Conservation (phyloP, 129 eudicot genomes). For the Centaurea solstitialis region DNA sequence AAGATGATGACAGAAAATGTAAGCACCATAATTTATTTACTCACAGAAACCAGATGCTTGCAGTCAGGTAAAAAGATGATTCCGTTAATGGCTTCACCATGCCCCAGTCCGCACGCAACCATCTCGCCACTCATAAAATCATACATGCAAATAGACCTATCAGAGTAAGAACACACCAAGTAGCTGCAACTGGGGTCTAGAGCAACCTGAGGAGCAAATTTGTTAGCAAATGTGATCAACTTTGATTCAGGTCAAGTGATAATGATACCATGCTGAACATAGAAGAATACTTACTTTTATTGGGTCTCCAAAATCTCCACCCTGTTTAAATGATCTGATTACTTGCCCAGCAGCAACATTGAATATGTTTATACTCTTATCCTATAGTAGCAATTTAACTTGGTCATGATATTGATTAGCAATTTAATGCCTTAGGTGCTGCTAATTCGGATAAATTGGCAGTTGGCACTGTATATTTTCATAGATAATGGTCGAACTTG, state of each 20-base stretch:
- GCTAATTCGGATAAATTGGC: not conserved
- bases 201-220: slow-evolving; percentile 46
- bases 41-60: slow-evolving; percentile 74
- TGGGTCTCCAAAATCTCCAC: slow-evolving; percentile 54
- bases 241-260: slow-evolving; percentile 11
- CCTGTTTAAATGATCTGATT: slow-evolving; percentile 51
- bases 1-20: not conserved
- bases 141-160: slow-evolving; percentile 55
- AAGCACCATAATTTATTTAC: slow-evolving; percentile 19
- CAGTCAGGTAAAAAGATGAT: slow-evolving; percentile 68
- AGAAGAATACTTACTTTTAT: slow-evolving; percentile 40
- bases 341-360: slow-evolving; percentile 51
- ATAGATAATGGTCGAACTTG: not conserved
- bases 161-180: slow-evolving; percentile 63
- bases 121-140: slow-evolving; percentile 60
- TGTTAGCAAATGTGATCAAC: slow-evolving; percentile 19
- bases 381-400: slow-evolving; percentile 35
- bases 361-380: slow-evolving; percentile 63
- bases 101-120: slow-evolving; percentile 69
- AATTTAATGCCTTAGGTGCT: not conserved
- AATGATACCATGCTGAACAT: slow-evolving; percentile 1
- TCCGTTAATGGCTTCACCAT: slow-evolving; percentile 60
- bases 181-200: slow-evolving; percentile 73
- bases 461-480: not conserved
- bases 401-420: not conserved